phyloP scores from a whole-genome alignment of 2,329 filamentous ascomycete species.

The Alternaria viburni region DNA sequence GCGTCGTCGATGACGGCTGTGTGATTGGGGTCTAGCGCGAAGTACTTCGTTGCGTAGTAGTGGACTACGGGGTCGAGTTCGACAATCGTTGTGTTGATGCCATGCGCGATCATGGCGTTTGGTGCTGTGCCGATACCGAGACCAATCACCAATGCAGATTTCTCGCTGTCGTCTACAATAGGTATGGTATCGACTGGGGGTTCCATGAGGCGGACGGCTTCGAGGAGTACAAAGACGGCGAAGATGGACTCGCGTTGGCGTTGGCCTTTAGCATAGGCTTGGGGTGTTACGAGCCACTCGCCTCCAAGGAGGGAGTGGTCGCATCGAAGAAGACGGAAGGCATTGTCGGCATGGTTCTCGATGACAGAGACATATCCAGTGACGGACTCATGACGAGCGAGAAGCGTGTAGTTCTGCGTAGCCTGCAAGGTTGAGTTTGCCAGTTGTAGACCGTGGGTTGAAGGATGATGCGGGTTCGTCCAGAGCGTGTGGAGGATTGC shows the following conservation, averaged over 20 bases:
- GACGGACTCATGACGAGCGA: constrained; percentile 83
- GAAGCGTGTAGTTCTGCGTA: constrained; percentile 71
- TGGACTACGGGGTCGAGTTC: constrained; percentile 93
- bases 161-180: constrained; percentile 64
- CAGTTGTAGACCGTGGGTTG: constrained; percentile 63
- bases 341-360: constrained; percentile 68
- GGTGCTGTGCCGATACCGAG: constrained; percentile 93
- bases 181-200: constrained; percentile 12
- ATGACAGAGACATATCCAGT: constrained; percentile 94
- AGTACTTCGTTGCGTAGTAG: constrained; percentile 82
- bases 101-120: constrained; percentile 82
- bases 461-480: constrained; percentile 76
- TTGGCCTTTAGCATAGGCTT: constrained; percentile 49
- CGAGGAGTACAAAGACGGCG: constrained; percentile 93
- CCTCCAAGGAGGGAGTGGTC: constrained; percentile 94
- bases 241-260: constrained; percentile 85
- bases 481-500: constrained; percentile 74
- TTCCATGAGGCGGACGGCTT: constrained; percentile 84
- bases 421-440: constrained; percentile 70
- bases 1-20: constrained; percentile 84
- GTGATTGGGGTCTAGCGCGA: constrained; percentile 78
- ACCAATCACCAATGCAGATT: constrained; percentile 85
- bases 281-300: constrained; percentile 74
- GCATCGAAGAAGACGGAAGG: constrained; percentile 84
- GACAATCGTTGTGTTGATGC: constrained; percentile 90